phyloP scores from a whole-genome alignment of 148 eudicot species.

The Vaccinium myrtillus region DNA sequence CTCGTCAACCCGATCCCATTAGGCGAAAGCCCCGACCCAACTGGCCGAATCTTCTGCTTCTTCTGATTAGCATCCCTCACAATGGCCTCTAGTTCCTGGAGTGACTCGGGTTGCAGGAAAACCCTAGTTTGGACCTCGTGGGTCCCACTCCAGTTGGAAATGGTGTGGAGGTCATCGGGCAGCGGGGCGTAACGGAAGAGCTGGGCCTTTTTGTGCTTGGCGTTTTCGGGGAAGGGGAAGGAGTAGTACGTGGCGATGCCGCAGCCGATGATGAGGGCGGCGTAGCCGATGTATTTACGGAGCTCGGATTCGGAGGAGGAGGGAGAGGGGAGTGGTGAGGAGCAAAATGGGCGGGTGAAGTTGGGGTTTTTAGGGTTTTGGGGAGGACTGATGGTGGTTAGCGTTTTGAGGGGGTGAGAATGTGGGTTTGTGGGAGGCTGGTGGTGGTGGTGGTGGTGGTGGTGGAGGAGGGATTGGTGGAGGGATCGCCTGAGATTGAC shows the following conservation, averaged over 20 bases:
- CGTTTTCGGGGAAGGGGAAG: conserved; percentile 76
- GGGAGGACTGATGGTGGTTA: conserved; percentile 17
- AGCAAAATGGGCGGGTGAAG: conserved; percentile 31
- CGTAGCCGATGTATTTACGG: conserved; percentile 82
- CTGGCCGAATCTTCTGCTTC: conserved; percentile 70
- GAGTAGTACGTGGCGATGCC: conserved; percentile 88
- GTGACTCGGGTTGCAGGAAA: conserved; percentile 67
- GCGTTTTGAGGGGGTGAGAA: conserved; percentile 15
- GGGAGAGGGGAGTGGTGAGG: conserved; percentile 30
- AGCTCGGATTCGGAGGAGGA: conserved; percentile 52
- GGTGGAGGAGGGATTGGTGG: conserved; percentile 32
- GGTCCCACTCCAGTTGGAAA: conserved; percentile 92
- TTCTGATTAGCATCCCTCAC: conserved; percentile 46
- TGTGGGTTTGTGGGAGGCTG: conserved; percentile 1
- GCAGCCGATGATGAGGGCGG: conserved; percentile 57
- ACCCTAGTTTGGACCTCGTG: conserved; percentile 73
- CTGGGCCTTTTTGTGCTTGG: conserved; percentile 84
- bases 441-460: conserved; percentile 17
- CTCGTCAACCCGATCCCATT: conserved; percentile 92
- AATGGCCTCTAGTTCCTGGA: conserved; percentile 43
- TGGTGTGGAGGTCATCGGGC: conserved; percentile 77
- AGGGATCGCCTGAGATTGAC: conserved; percentile 53
- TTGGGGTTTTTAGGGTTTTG: conserved; percentile 12
- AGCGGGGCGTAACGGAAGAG: conserved; percentile 84
- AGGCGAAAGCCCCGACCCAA: conserved; percentile 83